These are phyloP conservation scores for Lathyrus tuberosus DNA, from an alignment of 306 rosid genomes.

Conservation along the genomic window DNA sequence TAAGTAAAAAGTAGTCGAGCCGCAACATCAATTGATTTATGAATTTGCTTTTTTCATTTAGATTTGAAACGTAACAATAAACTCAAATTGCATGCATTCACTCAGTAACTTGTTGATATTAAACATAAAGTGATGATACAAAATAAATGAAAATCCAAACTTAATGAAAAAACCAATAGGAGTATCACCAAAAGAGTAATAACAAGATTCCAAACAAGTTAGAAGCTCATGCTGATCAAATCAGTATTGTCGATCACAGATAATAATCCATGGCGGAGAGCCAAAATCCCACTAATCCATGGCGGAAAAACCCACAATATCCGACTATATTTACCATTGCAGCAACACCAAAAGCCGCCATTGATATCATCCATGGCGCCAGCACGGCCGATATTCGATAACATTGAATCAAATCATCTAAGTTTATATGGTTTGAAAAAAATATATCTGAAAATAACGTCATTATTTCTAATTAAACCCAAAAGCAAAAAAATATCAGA, in stretches of 20 bases:
- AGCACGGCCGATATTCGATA: too few species aligned
- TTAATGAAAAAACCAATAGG: constrained; percentile 1
- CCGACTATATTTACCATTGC: too few species aligned
- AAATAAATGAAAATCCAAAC: constrained; percentile 2
- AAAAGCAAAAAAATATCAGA: constrained; percentile 14
- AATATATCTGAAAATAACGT: background rate
- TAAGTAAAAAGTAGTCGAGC: background rate
- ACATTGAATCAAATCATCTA: background rate
- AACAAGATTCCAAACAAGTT: constrained; percentile 6
- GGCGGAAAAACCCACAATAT: too few species aligned
- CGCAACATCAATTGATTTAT: background rate
- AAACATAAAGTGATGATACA: background rate
- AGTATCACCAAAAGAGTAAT: constrained; percentile 8
- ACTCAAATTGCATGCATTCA: constrained; percentile 16
- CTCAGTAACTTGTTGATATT: constrained; percentile 24
- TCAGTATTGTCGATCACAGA: background rate
- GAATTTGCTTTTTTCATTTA: constrained; percentile 5
- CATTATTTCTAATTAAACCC: background rate
- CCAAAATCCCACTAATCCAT: too few species aligned
- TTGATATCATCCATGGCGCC: too few species aligned
- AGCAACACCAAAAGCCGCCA: too few species aligned
- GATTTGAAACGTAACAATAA: constrained; percentile 24
- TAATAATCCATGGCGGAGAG: too few species aligned
- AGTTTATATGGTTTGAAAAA: background rate
- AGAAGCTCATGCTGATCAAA: background rate